These are phyloP conservation scores for Tulasnella sp. DNA, from an alignment of 768 basidiomycete genomes.

Conservation along the genomic window DNA sequence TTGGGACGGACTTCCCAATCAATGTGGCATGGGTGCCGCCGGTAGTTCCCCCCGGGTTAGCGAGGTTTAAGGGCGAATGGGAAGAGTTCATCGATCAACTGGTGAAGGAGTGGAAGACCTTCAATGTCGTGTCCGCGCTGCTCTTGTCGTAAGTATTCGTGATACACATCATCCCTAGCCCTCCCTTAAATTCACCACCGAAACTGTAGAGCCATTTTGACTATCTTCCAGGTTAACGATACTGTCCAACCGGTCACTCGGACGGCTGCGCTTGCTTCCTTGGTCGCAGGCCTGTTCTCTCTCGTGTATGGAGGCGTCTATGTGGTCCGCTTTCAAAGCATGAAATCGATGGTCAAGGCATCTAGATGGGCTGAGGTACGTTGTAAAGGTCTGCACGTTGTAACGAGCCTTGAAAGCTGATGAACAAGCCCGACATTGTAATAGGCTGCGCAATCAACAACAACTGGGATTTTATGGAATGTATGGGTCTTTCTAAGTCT, in stretches of 20 bases:
- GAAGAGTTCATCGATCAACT: conserved; percentile 60
- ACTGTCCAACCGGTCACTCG: conserved; percentile 18
- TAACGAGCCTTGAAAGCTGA: no score
- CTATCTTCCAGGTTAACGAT: conserved; percentile 17
- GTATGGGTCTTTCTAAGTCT: conserved; percentile 19
- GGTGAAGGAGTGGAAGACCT: conserved; percentile 65
- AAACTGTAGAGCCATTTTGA: conserved; percentile 18
- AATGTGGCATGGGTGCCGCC: conserved; percentile 10
- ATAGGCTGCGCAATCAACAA: conserved; percentile 14
- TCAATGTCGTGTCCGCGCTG: conserved; percentile 60
- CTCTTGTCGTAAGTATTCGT: conserved; percentile 36
- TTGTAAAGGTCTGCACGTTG: no score
- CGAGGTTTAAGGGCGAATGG: conserved; percentile 57
- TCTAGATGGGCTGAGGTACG: conserved; percentile 18
- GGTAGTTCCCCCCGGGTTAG: conserved; percentile 7
- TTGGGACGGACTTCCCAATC: conserved; percentile 8
- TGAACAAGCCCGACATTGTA: no score
- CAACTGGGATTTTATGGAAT: conserved; percentile 17
- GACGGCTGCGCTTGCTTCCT: conserved; percentile 15
- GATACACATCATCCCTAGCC: not conserved
- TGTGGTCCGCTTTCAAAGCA: conserved; percentile 18
- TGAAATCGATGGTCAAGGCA: conserved; percentile 19
- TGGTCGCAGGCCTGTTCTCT: conserved; percentile 14
- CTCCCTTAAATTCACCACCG: not conserved
- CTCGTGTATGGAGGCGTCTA: conserved; percentile 19